Evolutionary conservation across 352 stramenopile species (phyloP), one percentile per base, ranked within the genome.

Genomic region (Phytophthora agathidicida): DNA sequence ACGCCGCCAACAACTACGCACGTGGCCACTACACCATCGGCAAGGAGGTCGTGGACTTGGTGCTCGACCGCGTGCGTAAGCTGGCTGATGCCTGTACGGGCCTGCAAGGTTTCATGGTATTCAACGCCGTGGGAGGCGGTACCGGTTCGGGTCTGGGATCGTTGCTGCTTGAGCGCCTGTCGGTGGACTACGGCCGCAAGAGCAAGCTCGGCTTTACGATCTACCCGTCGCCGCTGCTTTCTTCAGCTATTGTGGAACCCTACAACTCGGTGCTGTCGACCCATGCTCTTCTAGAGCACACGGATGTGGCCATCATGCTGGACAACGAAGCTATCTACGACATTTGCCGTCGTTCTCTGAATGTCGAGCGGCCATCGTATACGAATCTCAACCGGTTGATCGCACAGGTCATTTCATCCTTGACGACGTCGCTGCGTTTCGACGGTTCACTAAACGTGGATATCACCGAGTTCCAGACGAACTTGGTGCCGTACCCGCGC

Each of bases 181-280:
- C 85, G 14, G 94, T 98, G 13, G 96, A 99, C 78, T 99, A 99
- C 66, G 94, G 94, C 43, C 89, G 94, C 64, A 99, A 98, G 81
- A 97, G 89, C 50, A 99, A 99, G 83, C 83, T 98, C 14, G 97
- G 91, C n/a, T 99, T 99, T 75, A 95, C 96, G 16, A 95, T 99
- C 31, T 98, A 97, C 72, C 97, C 96, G 17, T 98, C 96, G 62
- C 96, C 96, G 14, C 89, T 98, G 73, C 87, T 99, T 26, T 98
- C 94, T 6, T 97, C 92, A 28, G 95, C 96, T 27, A 94, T 99
- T 42, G 96, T 99, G 5, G 96, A 99, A 74, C 97, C 97, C 7
- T 99, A 99, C 89, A 99, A 99, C 90, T 96, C 86, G 11, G 93
- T 98, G 32, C 80, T 99, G 19, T 98, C 93, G n/a, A 98, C 94